Evolutionary conservation across 2,329 filamentous ascomycete species (phyloP), one percentile per base, ranked within the genome.

Genomic region (Gnomoniopsis sp.): DNA sequence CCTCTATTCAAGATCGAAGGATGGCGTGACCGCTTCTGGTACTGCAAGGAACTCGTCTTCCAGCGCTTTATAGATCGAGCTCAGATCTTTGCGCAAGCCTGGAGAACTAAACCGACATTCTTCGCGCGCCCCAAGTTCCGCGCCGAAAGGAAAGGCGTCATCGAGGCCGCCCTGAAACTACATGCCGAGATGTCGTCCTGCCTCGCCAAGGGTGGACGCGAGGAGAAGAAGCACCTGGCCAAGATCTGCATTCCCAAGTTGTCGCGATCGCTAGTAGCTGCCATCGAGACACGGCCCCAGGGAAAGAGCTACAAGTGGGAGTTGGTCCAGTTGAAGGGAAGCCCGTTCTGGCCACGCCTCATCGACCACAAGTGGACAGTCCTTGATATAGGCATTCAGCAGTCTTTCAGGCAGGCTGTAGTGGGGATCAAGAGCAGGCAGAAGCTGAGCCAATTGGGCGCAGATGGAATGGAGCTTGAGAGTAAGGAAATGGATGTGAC

Each of bases 171-270:
- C 34, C 79, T 82, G 65, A 78, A 75, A 21, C 74, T 89, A 66
- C 86, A 90, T 70, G 73, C 75, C 54, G 73, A 82, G 63, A 83
- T 90, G 77, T 84, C 85, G 65, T 77, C 79, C 59, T 82, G 82
- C 4, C 80, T 88, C 52, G 87, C 88, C 7, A 71, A 72, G 2
- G 85, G 83, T 59, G 56, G 56, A 10, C 21, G 48, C 17, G 50
- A 17, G 6, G 82, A 88, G 72, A 73, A 75, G 63, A 64, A 67
- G 2, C 73, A 77, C 6, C 73, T 89, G 26, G 71, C 77, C 49
- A 70, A 71, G 30, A 71, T 88, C 49, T 89, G 87, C 74, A 72
- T 79, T 22, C 71, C 75, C 34, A 77, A 79, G 23, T 76, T 89
- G 48, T 75, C 74, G 63, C 69, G 75, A 48, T 77, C 77, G 52